These are phyloP conservation scores for Mortierella sp. DNA, from an alignment of 371 early-diverging fungal species.

Conservation along the genomic window DNA sequence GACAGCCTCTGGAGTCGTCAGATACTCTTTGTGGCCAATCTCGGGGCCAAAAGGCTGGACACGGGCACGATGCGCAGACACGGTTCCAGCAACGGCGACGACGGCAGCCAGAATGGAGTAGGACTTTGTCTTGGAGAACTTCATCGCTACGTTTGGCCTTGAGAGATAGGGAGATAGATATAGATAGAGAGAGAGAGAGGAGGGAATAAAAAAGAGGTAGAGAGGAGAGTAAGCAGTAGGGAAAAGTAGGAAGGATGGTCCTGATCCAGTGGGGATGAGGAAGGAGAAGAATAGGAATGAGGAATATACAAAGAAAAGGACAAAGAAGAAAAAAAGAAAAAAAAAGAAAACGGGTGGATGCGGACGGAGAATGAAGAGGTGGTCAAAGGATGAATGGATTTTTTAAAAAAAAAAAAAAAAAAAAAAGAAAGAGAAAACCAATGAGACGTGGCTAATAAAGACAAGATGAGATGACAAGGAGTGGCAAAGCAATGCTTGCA, in stretches of 20 bases:
- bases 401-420: slow-evolving; percentile 3
- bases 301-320: background rate
- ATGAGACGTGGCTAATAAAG: background rate
- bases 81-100: slow-evolving; percentile 32
- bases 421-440: background rate
- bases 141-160: slow-evolving; percentile 27
- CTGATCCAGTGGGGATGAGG: background rate
- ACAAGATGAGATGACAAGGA: background rate
- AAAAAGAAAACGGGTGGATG: background rate
- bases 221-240: background rate
- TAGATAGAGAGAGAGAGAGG: background rate
- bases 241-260: background rate
- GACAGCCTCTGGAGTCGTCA: background rate
- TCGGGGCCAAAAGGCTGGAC: slow-evolving; percentile 55
- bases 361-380: background rate
- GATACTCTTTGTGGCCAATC: slow-evolving; percentile 42
- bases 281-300: background rate
- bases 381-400: background rate
- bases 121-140: slow-evolving; percentile 45
- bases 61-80: slow-evolving; percentile 39
- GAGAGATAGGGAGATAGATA: background rate
- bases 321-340: background rate
- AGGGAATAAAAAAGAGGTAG: background rate
- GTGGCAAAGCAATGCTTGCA: background rate
- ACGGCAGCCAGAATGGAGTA: slow-evolving; percentile 45